Evolutionary conservation across 352 stramenopile genomes (phyloP), one percentile per base, ranked within the genome.

Genomic region (Pythium aquatile): DNA sequence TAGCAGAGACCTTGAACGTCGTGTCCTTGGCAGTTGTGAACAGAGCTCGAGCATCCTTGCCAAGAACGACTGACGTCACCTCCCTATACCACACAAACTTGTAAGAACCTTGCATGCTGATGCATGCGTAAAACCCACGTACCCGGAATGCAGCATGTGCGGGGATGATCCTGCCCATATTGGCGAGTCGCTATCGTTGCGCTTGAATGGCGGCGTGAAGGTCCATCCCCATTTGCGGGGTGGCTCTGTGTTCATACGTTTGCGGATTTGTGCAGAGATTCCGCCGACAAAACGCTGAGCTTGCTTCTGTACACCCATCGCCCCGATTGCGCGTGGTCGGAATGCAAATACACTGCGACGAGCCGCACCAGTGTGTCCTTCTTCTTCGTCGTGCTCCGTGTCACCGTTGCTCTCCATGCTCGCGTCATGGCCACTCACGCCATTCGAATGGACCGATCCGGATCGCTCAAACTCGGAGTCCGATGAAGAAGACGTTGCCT

Each of bases 11-110:
- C 42, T 93, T 93, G 56, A 90, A 90, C 29, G 81, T 89, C 20
- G 79, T 88, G 63, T 93, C 81, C 20, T 91, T 90, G 0, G 79
- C 76, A 0, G 81, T 91, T 13, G 83, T 91, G 51, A 90, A 91
- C 44, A 92, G 62, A 4, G 83, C 83, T 26, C 83, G 76, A 1
- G 70, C 75, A 63, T 90, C 83, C 11, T 73, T 83, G 29, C 78
- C 81, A 16, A 90, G 46, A 13, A 88, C 75, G 16, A 91, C 59
- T 16, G 83, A 92, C 10, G 83, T 90, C 52, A 92, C 79, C 47
- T 92, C 83, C 2, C 83, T 91, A 56, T 49, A 58, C 6, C 37
- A 17, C 28, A 2, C 6, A 20, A 55, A 7, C 10, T 13, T 32
- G 9, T 46, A 1, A 55, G 53, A 20, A 37, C 40, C 2, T 39